Base-by-base conservation (phyloP, 768 basidiomycete genomes). In the Boletus rubescentipes region DNA sequence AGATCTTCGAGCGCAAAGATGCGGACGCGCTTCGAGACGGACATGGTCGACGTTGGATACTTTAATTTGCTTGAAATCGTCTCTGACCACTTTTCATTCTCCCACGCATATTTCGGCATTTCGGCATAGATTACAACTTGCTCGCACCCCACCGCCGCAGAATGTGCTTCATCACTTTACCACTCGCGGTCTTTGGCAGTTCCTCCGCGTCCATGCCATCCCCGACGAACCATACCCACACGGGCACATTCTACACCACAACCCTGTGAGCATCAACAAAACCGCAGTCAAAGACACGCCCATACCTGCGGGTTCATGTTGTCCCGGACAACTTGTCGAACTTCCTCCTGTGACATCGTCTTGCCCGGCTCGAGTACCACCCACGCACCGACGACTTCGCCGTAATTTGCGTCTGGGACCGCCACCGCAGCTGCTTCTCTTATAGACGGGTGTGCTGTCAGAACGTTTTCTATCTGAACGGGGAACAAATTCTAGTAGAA, bases 311-410 rank as follows among this genome's bases (percentile, higher is more conserved):
- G 89, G 68, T 91, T 92, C 84, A 93, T 88, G 15, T 63, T 71
- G 29, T 75, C 67, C 10, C 76, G 65, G 6, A 91, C 90, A 18
- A 73, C 67, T 46, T 67, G 68, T 29, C 83, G 75, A 16, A 90
- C 77, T 20, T 81, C 78, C 43, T 83, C 79, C 56, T 75, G 73
- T 3, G 81, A 75, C 23, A 83, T 53, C 12, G 45, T 49, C 30
- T 55, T 46, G 6, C 67, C 58, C 1, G 70, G 64, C 52, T 82
- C 77, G 20, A 79, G 79, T 30, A 84, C 79, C 36, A 93, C 76
- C 87, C 89, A 93, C 15, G 82, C 86, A 2, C 91, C 91, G 1
- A 91, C 89, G 9, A 86, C 86, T 66, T 93, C 91, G 5, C 89
- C 89, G 59, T 81, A 91, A 55, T 72, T 77, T 1, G 61, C 52